Base-by-base conservation (phyloP, 75 land plant genomes). In the Pinus tabuliformis region DNA sequence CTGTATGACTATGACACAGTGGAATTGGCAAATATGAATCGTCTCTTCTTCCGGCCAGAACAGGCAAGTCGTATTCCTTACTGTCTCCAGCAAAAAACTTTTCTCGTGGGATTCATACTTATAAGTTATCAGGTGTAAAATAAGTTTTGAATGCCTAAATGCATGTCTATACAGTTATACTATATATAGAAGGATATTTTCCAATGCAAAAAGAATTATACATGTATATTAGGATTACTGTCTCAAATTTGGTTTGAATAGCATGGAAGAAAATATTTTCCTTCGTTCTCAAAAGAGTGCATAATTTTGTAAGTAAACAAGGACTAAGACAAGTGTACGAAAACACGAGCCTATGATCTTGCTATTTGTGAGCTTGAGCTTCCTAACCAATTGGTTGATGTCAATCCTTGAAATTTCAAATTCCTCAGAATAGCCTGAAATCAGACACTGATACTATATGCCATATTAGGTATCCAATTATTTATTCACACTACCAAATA, bases 1-100 rank as follows among this genome's bases (percentile, higher is more conserved):
- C 89, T 96, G 73, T 96, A 96, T 83, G 99, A 96, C 80, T 96
- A 96, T 87, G 99, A 96, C 80, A 90, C 90, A 77, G 99, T 96
- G 78, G 99, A 96, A 86, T 83, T 94, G 68, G 99, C 99, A 62
- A 96, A 94, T 78, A 96, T 96, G 99, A 96, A 96, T 82, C 79
- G 99, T 64, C 91, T 96, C 20, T 96, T 96, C 81, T 96, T 96
- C 84, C 97, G 87, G 68, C 99, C 99, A 72, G 93, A 94, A 63
- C 99, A 96, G 92, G 99, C 80, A 76, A n/a, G 70, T n/a, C n/a
- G 42, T 72, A 26, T 59, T n/a, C 17, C 61, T 73, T 6, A 56
- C 22, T 22, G 18, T 33, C 9, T 71, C 11, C 33, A 63, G 13
- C 52, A 62, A 36, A 14, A 12, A 39, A 20, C 4, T 68, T 42